Evolutionary conservation across 192 early-diverging fungal species (phyloP), one percentile per base, ranked within the genome.

Genomic region (Backusella liffmaniae): DNA sequence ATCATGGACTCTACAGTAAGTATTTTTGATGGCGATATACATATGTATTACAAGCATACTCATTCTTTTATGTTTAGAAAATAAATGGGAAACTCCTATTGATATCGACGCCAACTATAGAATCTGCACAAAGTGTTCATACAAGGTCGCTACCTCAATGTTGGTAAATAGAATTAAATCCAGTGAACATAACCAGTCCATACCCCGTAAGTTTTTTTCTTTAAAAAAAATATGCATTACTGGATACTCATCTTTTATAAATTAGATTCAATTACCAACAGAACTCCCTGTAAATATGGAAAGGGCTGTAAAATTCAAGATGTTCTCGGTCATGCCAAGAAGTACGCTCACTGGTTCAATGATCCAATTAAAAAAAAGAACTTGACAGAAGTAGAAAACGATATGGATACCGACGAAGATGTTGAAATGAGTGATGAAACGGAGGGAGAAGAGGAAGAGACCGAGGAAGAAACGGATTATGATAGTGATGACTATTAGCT

Each of bases 1-100:
- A 72, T 49, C 18, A 49, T 29, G 51, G 66, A 23, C 18, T 44
- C 13, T 73, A 67, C 21, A 39, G 79, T 80, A 77, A 80, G 79
- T 76, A 41, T 7, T 34, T 49, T 23, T 49, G 10, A 9, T 9
- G 36, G 1, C 2, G 23, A 29, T 26, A 51, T 13, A 7, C 34
- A 53, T n/a, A 67, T 32, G 37, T 39, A 39, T 3, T 32, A 32
- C 21, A 59, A 42, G 16, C 7, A 16, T 44, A 42, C 5, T 35
- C 21, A 21, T 21, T 37, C 5, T 7, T 65, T 67, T 3, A 32
- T 34, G 29, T 10, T 32, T 68, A 79, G 66, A 35, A n/a, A 49
- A 73, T 32, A 12, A 69, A 29, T 74, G 67, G 46, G 23, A 65
- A 0, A 49, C 66, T 4, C 44, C 53, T 16, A 42, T 67, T n/a